phyloP scores from a whole-genome alignment of 331 rosid genomes.

The Acacia pycnantha region DNA sequence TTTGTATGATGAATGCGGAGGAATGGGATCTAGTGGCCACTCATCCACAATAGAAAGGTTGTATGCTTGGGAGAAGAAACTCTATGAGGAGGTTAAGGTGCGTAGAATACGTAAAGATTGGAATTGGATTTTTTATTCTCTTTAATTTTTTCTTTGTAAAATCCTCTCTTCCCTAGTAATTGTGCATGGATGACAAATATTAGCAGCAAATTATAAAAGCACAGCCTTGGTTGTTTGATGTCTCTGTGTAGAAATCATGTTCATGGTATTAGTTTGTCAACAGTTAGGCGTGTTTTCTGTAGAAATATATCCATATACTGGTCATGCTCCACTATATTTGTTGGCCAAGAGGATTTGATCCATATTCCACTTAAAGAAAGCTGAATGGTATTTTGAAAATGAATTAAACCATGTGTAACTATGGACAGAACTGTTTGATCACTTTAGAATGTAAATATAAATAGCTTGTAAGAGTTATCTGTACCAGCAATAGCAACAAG shows the following conservation, averaged over 20 bases:
- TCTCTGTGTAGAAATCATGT: neutral
- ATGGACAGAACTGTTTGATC: neutral
- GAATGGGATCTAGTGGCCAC: conserved; percentile 16
- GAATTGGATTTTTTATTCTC: neutral
- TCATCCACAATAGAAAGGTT: conserved; percentile 6
- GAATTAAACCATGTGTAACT: neutral
- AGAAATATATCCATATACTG: neutral
- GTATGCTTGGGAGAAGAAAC: conserved; percentile 19
- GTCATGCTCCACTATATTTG: neutral
- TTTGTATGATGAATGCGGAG: conserved; percentile 1
- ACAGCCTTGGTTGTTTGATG: neutral
- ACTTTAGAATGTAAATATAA: neutral
- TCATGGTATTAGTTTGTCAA: neutral
- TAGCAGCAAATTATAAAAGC: neutral
- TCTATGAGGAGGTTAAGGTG: conserved; percentile 14
- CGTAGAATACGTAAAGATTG: neutral
- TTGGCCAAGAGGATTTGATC: neutral
- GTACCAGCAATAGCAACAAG: neutral
- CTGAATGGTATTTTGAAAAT: neutral
- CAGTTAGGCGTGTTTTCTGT: neutral
- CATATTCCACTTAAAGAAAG: neutral
- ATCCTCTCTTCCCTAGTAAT: neutral
- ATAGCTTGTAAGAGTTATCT: neutral
- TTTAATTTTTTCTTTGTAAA: neutral
- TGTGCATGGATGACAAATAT: neutral